A percentile compares a stretch with the other conserved stretches of the same genome.
Evolutionary conservation across 2,329 filamentous ascomycete species (phyloP).

Genomic region (Pochonia chlamydosporia): DNA sequence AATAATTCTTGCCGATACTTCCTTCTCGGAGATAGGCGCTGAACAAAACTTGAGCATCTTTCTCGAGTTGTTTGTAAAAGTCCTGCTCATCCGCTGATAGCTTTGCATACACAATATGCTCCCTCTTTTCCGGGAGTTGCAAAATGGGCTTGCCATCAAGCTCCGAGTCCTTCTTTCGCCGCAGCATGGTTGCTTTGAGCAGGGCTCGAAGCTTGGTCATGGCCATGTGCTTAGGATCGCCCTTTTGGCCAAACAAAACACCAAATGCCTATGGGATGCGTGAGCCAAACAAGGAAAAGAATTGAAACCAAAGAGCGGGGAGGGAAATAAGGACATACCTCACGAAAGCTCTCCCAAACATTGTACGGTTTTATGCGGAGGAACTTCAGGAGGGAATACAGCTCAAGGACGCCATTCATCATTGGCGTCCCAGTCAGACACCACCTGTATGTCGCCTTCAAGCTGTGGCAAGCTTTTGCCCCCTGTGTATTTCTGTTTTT

Average conservation of each 20-base stretch:
- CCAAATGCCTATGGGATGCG: constrained; percentile 32
- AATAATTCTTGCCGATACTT: constrained; percentile 65
- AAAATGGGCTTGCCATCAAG: constrained; percentile 80
- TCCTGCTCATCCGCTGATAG: constrained; percentile 68
- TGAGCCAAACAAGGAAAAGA: constrained; percentile 7
- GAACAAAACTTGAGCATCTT: constrained; percentile 61
- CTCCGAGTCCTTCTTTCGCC: constrained; percentile 72
- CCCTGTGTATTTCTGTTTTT: constrained; percentile 71
- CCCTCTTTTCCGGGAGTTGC: constrained; percentile 67
- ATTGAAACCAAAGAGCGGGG: too few relatives aligned
- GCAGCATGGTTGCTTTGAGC: constrained; percentile 74
- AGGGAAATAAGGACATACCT: constrained; percentile 29
- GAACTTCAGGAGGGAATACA: constrained; percentile 74
- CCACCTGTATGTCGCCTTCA: constrained; percentile 71
- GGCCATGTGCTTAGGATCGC: constrained; percentile 52
- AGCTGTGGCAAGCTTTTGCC: constrained; percentile 59
- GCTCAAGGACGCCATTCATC: constrained; percentile 77
- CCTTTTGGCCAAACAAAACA: constrained; percentile 27
- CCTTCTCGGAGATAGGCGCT: constrained; percentile 69
- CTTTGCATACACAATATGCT: constrained; percentile 69
- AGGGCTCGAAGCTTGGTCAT: constrained; percentile 70
- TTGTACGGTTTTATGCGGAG: constrained; percentile 71
- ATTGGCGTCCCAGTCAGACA: constrained; percentile 78
- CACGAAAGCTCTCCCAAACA: constrained; percentile 55
- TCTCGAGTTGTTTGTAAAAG: constrained; percentile 72